A percentile compares a stretch with the other conserved stretches of the same genome.
These are phyloP conservation scores for Aethionema arabicum DNA, from an alignment of 345 rosid genomes.

Conservation along the genomic window DNA sequence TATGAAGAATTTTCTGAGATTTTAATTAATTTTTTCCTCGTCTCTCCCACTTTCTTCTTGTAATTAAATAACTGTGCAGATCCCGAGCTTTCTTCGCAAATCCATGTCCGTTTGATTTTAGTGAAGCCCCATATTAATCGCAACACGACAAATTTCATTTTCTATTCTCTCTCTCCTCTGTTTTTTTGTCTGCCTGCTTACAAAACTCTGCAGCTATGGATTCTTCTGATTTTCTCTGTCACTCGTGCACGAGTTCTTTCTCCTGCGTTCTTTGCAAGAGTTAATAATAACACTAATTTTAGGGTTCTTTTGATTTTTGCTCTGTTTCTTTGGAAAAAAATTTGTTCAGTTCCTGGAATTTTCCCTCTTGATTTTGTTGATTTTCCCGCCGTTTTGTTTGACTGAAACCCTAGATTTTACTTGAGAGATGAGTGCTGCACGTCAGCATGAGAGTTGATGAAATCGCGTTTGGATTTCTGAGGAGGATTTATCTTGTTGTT, in stretches of 20 bases:
- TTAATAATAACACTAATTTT: background rate
- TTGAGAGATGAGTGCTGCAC: conserved; percentile 24
- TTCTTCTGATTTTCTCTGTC: conserved; percentile 12
- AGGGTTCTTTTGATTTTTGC: background rate
- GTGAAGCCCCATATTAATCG: conserved; percentile 3
- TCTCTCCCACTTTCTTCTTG: conserved; percentile 28
- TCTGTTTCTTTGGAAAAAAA: conserved; percentile 1
- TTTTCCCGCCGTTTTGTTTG: conserved; percentile 10
- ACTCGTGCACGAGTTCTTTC: conserved; percentile 18
- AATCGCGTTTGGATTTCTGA: background rate
- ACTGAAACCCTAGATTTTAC: conserved; percentile 1
- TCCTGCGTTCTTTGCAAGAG: background rate
- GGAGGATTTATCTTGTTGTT: background rate
- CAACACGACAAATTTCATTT: conserved; percentile 17
- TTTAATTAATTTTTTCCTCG: conserved; percentile 14
- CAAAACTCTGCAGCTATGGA: conserved; percentile 21
- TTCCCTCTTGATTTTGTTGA: background rate
- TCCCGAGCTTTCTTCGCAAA: conserved; percentile 29
- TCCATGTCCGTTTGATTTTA: conserved; percentile 27
- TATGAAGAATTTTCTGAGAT: background rate
- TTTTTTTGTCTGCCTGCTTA: conserved; percentile 20
- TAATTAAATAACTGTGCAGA: conserved; percentile 22
- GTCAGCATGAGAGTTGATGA: conserved; percentile 18
- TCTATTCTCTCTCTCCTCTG: conserved; percentile 6
- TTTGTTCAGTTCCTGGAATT: background rate